Conservation (phyloP, 805 yeast species). For the Pichia nanzhaoensis region DNA sequence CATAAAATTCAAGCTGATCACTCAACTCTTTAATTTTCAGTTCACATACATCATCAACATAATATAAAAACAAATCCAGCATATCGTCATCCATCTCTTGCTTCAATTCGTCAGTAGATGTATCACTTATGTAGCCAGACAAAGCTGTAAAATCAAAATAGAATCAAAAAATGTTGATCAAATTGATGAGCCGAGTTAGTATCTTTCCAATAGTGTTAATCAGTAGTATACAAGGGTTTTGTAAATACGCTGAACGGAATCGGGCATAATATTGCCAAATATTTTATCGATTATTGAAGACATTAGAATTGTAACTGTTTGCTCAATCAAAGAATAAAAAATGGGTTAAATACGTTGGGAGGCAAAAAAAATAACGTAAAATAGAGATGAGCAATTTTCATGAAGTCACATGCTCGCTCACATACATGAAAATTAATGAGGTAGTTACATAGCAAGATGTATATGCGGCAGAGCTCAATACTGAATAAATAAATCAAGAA, state of each 20-base stretch:
- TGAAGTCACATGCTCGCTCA: conserved; percentile 1
- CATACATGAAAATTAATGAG: too few relatives aligned
- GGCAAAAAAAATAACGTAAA: not conserved
- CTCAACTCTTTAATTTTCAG: conserved; percentile 15
- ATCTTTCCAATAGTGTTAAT: not conserved
- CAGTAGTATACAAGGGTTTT: not conserved
- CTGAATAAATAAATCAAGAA: too few relatives aligned
- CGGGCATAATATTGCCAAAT: not conserved
- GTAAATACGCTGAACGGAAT: not conserved
- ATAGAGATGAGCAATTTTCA: not conserved
- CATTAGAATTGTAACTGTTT: not conserved
- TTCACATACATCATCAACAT: conserved; percentile 15
- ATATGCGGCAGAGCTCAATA: too few relatives aligned
- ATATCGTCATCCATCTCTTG: conserved; percentile 1
- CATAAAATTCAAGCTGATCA: conserved; percentile 13
- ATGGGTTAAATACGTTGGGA: too few relatives aligned
- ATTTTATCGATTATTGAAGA: conserved; percentile 1
- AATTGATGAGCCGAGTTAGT: conserved; percentile 11
- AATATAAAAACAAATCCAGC: conserved; percentile 5
- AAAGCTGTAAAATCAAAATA: too few relatives aligned
- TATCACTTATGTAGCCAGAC: too few relatives aligned
- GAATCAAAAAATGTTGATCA: not conserved
- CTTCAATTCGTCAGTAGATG: too few relatives aligned
- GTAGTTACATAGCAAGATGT: too few relatives aligned
- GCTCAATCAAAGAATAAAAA: too few relatives aligned